Percentiles rank a stretch among this genome's conserved stretches.
phyloP scores from a whole-genome alignment of 176 grass and related monocot species.

The Aegilops sharonensis region DNA sequence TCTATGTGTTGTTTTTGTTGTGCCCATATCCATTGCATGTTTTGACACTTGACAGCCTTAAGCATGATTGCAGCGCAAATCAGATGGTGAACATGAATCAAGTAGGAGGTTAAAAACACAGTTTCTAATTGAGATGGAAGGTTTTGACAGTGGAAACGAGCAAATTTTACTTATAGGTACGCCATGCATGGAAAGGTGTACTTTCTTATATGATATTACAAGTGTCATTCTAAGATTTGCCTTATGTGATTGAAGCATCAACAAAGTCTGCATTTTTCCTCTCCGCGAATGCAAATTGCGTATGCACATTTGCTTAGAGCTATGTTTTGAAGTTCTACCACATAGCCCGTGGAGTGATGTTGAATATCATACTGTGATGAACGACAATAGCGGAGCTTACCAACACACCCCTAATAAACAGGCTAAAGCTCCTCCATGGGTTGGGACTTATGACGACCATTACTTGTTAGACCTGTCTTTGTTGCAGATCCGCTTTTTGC shows the following conservation, averaged over 20 bases:
- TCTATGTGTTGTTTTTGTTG: conserved; percentile 18
- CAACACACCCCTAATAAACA: neutral
- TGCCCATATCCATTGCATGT: conserved; percentile 22
- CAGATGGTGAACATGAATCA: conserved; percentile 98
- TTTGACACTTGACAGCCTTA: conserved; percentile 29
- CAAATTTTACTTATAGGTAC: conserved; percentile 97
- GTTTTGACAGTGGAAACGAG: conserved; percentile 85
- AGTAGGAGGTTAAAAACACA: conserved; percentile 98
- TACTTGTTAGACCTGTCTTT: neutral
- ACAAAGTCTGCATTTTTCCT: conserved; percentile 1
- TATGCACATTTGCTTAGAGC: neutral
- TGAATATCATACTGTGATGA: neutral
- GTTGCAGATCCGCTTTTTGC: neutral
- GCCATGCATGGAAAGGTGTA: neutral
- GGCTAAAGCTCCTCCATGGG: neutral
- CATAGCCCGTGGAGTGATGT: conserved; percentile 15
- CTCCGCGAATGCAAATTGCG: neutral
- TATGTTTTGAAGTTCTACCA: conserved; percentile 12
- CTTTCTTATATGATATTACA: neutral
- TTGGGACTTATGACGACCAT: neutral
- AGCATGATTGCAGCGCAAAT: conserved; percentile 79
- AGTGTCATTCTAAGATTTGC: neutral
- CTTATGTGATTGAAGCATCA: neutral
- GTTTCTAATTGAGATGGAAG: conserved; percentile 99
- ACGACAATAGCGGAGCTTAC: neutral